phyloP scores from a whole-genome alignment of 1,284 basidiomycete genomes.

The Marasmius sp. region DNA sequence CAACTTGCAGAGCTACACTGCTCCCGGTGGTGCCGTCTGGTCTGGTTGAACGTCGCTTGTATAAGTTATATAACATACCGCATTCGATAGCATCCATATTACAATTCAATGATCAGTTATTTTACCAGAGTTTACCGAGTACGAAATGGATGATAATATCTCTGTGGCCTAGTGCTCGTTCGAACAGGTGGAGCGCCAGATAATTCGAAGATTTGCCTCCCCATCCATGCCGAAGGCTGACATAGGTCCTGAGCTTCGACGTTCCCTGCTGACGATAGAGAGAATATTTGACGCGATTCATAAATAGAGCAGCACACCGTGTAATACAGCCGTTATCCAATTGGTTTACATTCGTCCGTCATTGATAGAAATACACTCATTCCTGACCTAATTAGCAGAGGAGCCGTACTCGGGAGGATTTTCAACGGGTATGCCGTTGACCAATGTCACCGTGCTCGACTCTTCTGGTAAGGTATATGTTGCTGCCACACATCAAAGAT shows the following conservation, averaged over 20 bases:
- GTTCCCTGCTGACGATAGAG: background rate
- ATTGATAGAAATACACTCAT: background rate
- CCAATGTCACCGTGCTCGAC: conserved; percentile 38
- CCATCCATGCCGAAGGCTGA: background rate
- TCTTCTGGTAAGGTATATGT: conserved; percentile 54
- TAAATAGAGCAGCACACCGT: background rate
- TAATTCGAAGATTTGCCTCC: background rate
- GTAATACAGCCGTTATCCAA: background rate
- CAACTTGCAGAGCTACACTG: conserved; percentile 45
- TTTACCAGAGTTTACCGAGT: too few species aligned
- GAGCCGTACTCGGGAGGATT: conserved; percentile 65
- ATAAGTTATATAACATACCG: background rate
- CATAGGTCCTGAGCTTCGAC: background rate
- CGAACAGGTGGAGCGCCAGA: background rate
- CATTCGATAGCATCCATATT: background rate
- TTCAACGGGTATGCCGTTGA: conserved; percentile 44
- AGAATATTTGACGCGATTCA: too few species aligned
- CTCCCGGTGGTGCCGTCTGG: conserved; percentile 35
- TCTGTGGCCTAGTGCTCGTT: too few species aligned
- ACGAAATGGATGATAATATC: background rate
- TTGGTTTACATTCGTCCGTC: background rate
- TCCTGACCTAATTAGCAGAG: conserved; percentile 18
- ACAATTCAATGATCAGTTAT: background rate
- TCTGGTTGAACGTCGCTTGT: conserved; percentile 27
- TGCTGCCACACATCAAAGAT: conserved; percentile 33